Evolutionary conservation across 2,329 filamentous ascomycete species (phyloP).

Genomic region (Aspergillus quadrilineatus): DNA sequence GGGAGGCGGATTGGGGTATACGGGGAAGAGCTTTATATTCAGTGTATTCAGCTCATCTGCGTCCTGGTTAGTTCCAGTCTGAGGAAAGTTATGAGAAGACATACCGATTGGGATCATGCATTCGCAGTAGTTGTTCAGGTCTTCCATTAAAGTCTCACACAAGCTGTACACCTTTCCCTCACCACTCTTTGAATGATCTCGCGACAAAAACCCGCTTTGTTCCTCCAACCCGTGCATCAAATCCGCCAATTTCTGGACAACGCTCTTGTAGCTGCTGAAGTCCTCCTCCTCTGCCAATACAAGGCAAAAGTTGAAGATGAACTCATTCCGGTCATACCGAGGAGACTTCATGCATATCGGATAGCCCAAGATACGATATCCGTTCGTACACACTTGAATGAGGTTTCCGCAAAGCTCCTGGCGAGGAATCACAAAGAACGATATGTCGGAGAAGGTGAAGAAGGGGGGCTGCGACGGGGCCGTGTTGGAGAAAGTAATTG

Average conservation of each 20-base stretch:
- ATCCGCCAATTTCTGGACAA: conserved; percentile 80
- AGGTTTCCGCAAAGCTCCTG: conserved; percentile 94
- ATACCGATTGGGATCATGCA: conserved; percentile 95
- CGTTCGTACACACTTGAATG: conserved; percentile 68
- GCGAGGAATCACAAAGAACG: conserved; percentile 90
- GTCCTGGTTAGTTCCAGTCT: conserved; percentile 11
- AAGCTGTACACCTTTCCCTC: conserved; percentile 61
- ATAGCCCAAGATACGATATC: conserved; percentile 79
- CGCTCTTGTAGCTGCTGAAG: conserved; percentile 75
- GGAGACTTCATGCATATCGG: conserved; percentile 82
- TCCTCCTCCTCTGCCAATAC: conserved; percentile 71
- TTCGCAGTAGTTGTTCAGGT: conserved; percentile 95
- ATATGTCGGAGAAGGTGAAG: conserved; percentile 81
- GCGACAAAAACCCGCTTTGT: conserved; percentile 74
- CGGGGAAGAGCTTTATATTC: conserved; percentile 93
- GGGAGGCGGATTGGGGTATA: conserved; percentile 71
- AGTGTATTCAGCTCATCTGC: conserved; percentile 88
- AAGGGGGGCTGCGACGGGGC: conserved; percentile 60
- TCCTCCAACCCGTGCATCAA: conserved; percentile 89
- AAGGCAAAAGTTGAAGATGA: conserved; percentile 97
- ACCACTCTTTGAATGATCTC: conserved; percentile 45
- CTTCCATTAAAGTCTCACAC: conserved; percentile 85
- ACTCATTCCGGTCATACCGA: conserved; percentile 87
- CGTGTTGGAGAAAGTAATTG: conserved; percentile 51
- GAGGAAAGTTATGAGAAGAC: conserved; percentile 29